phyloP scores from a whole-genome alignment of 371 early-diverging fungal genomes.

The Apophysomyces trapeziformis region DNA sequence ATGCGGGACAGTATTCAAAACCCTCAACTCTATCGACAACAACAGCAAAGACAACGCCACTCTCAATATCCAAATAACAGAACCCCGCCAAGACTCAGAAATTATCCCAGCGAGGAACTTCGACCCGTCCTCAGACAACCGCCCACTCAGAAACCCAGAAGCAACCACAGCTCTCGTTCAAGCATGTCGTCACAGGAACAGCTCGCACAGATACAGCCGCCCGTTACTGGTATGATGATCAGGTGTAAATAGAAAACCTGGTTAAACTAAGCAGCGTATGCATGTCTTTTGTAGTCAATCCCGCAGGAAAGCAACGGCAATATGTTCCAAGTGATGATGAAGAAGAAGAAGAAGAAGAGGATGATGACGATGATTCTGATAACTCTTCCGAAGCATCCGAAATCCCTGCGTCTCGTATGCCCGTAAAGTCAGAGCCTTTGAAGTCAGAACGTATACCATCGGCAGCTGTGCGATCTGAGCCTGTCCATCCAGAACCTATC shows the following conservation, averaged over 20 bases:
- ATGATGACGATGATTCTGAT: conserved; percentile 15
- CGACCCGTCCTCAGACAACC: neutral
- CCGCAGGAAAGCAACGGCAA: conserved; percentile 17
- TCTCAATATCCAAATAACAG: conserved; percentile 3
- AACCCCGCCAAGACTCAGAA: conserved; percentile 8
- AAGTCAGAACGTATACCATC: neutral
- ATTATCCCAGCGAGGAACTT: conserved; percentile 1
- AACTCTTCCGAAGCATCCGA: conserved; percentile 2
- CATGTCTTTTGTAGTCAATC: conserved; percentile 4
- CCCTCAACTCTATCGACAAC: conserved; percentile 13
- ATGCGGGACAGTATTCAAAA: conserved; percentile 20
- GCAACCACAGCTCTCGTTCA: neutral
- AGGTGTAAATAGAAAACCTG: neutral
- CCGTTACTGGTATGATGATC: conserved; percentile 7
- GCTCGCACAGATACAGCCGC: neutral
- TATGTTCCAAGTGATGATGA: conserved; percentile 42
- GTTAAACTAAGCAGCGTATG: conserved; percentile 1
- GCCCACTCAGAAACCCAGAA: conserved; percentile 1
- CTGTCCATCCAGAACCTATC: neutral
- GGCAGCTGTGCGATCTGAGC: neutral
- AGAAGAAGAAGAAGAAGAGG: conserved; percentile 26
- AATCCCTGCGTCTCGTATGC: neutral
- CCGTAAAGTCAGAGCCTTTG: neutral
- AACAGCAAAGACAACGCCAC: conserved; percentile 13
- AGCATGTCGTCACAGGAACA: conserved; percentile 2